Conservation (phyloP, 176 grass and related monocot species). For the Tillandsia fasciculata region DNA sequence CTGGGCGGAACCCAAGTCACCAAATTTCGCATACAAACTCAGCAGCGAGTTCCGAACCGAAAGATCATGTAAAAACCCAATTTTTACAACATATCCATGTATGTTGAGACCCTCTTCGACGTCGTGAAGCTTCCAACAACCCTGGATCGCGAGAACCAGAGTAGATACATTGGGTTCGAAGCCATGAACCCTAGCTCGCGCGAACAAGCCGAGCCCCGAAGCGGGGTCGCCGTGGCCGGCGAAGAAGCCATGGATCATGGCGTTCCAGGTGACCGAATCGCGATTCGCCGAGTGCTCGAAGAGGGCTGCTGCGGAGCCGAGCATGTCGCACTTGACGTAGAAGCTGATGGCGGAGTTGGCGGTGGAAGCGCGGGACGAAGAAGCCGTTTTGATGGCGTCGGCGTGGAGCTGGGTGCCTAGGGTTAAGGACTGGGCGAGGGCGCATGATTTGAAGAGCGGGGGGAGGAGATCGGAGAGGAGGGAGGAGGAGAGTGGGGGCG, state of each 20-base stretch:
- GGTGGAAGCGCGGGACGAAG: constrained; percentile 11
- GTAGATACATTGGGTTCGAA: constrained; percentile 26
- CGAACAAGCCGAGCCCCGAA: constrained; percentile 2
- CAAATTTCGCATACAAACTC: constrained; percentile 18
- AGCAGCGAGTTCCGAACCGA: constrained; percentile 23
- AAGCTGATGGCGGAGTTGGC: constrained; percentile 32
- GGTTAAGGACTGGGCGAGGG: neutral
- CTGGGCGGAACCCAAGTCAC: constrained; percentile 4
- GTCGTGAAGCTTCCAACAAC: constrained; percentile 17
- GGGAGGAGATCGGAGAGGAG: constrained; percentile 14
- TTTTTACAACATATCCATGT: constrained; percentile 19
- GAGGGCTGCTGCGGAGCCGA: constrained; percentile 6
- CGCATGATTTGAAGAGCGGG: constrained; percentile 20
- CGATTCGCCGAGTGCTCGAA: constrained; percentile 13
- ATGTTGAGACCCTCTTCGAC: constrained; percentile 20
- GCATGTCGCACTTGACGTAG: constrained; percentile 17
- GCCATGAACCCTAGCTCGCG: neutral
- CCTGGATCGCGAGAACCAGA: constrained; percentile 20
- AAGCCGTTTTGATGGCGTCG: constrained; percentile 25
- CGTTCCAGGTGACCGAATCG: constrained; percentile 34
- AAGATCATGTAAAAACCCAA: constrained; percentile 10
- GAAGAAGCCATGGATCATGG: constrained; percentile 24
- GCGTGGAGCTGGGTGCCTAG: constrained; percentile 20
- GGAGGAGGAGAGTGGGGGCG: neutral
- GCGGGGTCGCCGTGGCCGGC: neutral